Evolutionary conservation across 2,329 filamentous ascomycete species (phyloP).

Genomic region (Colletotrichum godetiae): DNA sequence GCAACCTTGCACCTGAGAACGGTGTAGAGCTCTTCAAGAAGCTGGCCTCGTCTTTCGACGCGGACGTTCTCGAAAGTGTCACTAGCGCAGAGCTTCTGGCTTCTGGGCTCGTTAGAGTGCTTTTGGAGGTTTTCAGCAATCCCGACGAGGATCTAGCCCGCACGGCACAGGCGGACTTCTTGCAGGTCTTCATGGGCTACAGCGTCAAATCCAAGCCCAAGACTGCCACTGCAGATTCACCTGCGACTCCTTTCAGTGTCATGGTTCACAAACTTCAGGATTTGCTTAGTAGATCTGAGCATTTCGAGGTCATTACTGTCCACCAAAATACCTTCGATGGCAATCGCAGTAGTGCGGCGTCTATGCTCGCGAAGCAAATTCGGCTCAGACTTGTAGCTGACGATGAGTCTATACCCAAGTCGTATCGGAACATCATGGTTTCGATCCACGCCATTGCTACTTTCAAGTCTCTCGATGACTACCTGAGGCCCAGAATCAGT

Average conservation of each 20-base stretch:
- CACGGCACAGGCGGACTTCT: slow-evolving; percentile 83
- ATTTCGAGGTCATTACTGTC: slow-evolving; percentile 97
- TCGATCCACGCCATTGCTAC: slow-evolving; percentile 98
- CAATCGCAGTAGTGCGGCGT: slow-evolving; percentile 89
- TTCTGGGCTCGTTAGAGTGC: slow-evolving; percentile 86
- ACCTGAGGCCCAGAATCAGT: slow-evolving; percentile 89
- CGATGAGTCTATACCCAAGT: slow-evolving; percentile 87
- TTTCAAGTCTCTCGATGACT: slow-evolving; percentile 96
- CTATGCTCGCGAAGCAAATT: slow-evolving; percentile 97
- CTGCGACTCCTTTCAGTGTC: slow-evolving; percentile 87
- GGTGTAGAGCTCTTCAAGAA: slow-evolving; percentile 78
- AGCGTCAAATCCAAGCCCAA: slow-evolving; percentile 73
- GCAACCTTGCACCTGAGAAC: slow-evolving; percentile 56
- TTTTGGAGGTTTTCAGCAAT: slow-evolving; percentile 85
- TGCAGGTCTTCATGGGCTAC: slow-evolving; percentile 91
- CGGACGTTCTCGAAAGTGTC: slow-evolving; percentile 89
- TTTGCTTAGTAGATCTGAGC: slow-evolving; percentile 93
- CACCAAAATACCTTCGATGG: slow-evolving; percentile 92
- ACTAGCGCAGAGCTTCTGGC: slow-evolving; percentile 95
- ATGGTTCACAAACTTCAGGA: slow-evolving; percentile 96
- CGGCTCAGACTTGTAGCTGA: slow-evolving; percentile 89
- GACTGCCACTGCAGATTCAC: slow-evolving; percentile 73
- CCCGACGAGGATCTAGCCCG: slow-evolving; percentile 70
- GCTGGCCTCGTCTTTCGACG: slow-evolving; percentile 87
- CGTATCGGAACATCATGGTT: slow-evolving; percentile 96